Percentiles rank a stretch among this genome's conserved stretches.
phyloP scores from a whole-genome alignment of 1,139 yeast genomes.

The Scheffersomyces quercinus region DNA sequence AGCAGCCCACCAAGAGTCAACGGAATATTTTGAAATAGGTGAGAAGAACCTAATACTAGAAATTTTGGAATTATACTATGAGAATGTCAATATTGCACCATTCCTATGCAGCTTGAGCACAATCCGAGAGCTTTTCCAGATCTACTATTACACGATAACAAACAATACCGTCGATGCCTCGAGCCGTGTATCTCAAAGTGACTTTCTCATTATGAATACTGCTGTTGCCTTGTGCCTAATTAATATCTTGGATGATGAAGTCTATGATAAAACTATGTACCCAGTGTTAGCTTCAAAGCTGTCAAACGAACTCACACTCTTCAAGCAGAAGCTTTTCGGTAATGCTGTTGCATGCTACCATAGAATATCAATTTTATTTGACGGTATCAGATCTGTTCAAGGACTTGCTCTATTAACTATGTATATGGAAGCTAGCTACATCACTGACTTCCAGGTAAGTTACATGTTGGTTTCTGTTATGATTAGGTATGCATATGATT shows the following conservation, averaged over 20 bases:
- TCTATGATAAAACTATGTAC: constrained; percentile 1
- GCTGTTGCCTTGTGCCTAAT: constrained; percentile 13
- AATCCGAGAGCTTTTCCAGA: constrained; percentile 8
- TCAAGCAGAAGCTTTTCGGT: constrained; percentile 12
- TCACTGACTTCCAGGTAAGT: constrained; percentile 24
- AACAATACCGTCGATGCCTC: too few relatives aligned
- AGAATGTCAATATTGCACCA: constrained; percentile 3
- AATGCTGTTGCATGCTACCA: constrained; percentile 23
- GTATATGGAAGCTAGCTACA: constrained; percentile 22
- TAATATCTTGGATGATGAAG: constrained; percentile 1
- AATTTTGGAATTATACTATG: constrained; percentile 8
- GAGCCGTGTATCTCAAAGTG: constrained; percentile 5
- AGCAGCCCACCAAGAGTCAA: neutral
- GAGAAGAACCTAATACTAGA: constrained; percentile 7
- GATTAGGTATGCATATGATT: constrained; percentile 21
- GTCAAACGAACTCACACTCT: constrained; percentile 2
- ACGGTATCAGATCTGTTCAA: constrained; percentile 23
- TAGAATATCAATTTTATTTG: constrained; percentile 17
- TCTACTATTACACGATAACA: constrained; percentile 4
- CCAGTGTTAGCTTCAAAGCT: constrained; percentile 3
- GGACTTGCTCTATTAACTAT: constrained; percentile 23
- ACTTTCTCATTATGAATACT: constrained; percentile 18
- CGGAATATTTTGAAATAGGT: constrained; percentile 2
- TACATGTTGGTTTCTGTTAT: constrained; percentile 20
- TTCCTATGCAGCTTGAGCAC: constrained; percentile 6